Evolutionary conservation across 129 eudicot species (phyloP).

Genomic region (Artemisia annua): DNA sequence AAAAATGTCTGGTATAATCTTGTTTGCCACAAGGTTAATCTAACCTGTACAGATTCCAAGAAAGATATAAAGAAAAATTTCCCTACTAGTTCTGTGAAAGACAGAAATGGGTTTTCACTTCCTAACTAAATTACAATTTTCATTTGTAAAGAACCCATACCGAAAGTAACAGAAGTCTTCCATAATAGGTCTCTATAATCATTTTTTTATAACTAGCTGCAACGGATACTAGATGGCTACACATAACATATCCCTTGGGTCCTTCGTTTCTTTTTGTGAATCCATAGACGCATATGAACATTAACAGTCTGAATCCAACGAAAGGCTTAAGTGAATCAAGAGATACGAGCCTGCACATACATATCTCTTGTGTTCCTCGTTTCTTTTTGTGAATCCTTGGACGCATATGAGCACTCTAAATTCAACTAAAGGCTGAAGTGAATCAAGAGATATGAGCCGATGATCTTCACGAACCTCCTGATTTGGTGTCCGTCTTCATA

Average conservation of each 20-base stretch:
- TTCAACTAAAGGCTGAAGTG: slow-evolving; percentile 11
- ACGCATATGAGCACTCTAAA: slow-evolving; percentile 15
- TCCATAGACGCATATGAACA: slow-evolving; percentile 9
- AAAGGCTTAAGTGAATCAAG: slow-evolving; percentile 10
- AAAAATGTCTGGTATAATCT: slow-evolving; percentile 41
- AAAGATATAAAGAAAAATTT: slow-evolving; percentile 26
- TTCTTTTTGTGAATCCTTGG: not conserved
- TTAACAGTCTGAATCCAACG: slow-evolving; percentile 17
- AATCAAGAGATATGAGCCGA: slow-evolving; percentile 5
- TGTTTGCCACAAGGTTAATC: slow-evolving; percentile 46
- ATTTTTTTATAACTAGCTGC: slow-evolving; percentile 25
- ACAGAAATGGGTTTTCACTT: slow-evolving; percentile 50
- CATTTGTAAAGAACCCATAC: slow-evolving; percentile 37
- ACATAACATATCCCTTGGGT: slow-evolving; percentile 29
- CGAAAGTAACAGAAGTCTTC: slow-evolving; percentile 23
- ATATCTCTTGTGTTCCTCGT: slow-evolving; percentile 30
- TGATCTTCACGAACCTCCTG: slow-evolving; percentile 44
- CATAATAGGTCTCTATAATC: slow-evolving; percentile 23
- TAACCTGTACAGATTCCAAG: slow-evolving; percentile 63
- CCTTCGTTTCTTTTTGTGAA: slow-evolving; percentile 12
- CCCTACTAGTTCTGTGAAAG: slow-evolving; percentile 40
- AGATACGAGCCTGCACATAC: slow-evolving; percentile 16
- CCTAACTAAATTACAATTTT: slow-evolving; percentile 57
- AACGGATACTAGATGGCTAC: not conserved
- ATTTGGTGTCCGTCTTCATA: slow-evolving; percentile 49